These are phyloP conservation scores for Farysia itapuensis DNA, from an alignment of 1,284 basidiomycete species.

Conservation along the genomic window DNA sequence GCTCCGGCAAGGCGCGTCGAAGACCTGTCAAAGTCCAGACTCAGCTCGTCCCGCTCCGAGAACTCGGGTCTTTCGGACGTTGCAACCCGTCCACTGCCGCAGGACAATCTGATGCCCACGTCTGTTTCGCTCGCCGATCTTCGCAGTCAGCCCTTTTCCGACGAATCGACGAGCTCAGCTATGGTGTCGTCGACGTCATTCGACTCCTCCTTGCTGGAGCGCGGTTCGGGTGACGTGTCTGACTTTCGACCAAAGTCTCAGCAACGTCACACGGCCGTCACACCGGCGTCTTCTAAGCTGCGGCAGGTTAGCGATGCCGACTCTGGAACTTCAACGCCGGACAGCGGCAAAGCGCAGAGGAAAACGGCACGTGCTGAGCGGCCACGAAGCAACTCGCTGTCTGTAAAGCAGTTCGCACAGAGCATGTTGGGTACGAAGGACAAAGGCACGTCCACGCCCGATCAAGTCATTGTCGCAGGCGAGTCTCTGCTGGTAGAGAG, in stretches of 20 bases:
- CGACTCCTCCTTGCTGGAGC: neutral
- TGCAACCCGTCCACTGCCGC: conserved; percentile 13
- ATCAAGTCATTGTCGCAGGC: conserved; percentile 31
- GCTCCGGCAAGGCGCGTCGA: conserved; percentile 11
- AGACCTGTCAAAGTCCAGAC: conserved; percentile 1
- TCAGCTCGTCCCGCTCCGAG: conserved; percentile 16
- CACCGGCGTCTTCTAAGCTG: conserved; percentile 14
- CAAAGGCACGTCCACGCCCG: conserved; percentile 9
- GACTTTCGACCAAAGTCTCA: conserved; percentile 18
- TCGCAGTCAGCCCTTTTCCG: neutral
- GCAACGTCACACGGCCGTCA: conserved; percentile 26
- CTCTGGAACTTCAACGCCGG: conserved; percentile 2
- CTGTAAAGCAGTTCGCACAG: conserved; percentile 37
- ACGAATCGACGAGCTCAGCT: neutral
- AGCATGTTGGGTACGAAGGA: conserved; percentile 33
- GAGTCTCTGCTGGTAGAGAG: conserved; percentile 34
- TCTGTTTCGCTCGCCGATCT: neutral
- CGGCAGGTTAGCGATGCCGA: conserved; percentile 11
- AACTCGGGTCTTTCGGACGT: conserved; percentile 10
- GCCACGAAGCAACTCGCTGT: conserved; percentile 44
- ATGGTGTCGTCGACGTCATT: neutral
- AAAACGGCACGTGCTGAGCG: conserved; percentile 18
- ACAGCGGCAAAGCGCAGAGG: conserved; percentile 10
- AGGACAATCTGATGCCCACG: neutral
- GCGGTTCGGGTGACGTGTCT: conserved; percentile 14